phyloP scores from a whole-genome alignment of 2,329 filamentous ascomycete genomes.

The Trichoderma atrobrunneum region DNA sequence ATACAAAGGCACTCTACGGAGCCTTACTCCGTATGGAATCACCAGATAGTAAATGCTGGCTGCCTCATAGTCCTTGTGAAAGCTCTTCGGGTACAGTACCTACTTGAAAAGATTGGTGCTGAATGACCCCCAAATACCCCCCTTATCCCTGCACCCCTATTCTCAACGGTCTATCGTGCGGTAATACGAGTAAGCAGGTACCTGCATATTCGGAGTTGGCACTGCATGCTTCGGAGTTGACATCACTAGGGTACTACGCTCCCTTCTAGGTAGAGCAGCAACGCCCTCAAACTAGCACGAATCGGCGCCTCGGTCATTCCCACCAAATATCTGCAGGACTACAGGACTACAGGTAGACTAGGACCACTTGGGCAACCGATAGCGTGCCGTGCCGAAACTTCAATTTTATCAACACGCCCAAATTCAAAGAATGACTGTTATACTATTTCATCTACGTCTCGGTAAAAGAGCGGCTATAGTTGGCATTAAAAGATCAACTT shows the following conservation, averaged over 20 bases:
- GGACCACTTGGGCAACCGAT: not conserved
- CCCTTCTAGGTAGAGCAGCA: not conserved
- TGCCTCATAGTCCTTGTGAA: not conserved
- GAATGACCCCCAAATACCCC: not conserved
- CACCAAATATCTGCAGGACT: too few relatives aligned
- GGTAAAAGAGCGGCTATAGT: constrained; percentile 29
- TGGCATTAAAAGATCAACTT: constrained; percentile 22
- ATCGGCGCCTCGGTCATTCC: not conserved
- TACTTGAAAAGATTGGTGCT: not conserved
- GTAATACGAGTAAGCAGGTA: not conserved
- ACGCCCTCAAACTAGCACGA: not conserved
- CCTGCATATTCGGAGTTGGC: not conserved
- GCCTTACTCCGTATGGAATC: not conserved
- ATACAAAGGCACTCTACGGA: too few relatives aligned
- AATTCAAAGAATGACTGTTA: constrained; percentile 27
- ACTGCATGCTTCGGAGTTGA: not conserved
- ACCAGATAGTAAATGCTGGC: not conserved
- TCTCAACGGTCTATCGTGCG: not conserved
- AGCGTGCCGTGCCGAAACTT: not conserved
- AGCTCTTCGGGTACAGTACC: not conserved
- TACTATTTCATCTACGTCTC: constrained; percentile 23
- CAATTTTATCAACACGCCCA: not conserved
- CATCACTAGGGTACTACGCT: too few relatives aligned
- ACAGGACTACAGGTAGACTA: not conserved
- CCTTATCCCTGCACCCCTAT: not conserved